These are phyloP conservation scores for Silene coronaria DNA, from an alignment of 179 eudicot species.

Conservation along the genomic window DNA sequence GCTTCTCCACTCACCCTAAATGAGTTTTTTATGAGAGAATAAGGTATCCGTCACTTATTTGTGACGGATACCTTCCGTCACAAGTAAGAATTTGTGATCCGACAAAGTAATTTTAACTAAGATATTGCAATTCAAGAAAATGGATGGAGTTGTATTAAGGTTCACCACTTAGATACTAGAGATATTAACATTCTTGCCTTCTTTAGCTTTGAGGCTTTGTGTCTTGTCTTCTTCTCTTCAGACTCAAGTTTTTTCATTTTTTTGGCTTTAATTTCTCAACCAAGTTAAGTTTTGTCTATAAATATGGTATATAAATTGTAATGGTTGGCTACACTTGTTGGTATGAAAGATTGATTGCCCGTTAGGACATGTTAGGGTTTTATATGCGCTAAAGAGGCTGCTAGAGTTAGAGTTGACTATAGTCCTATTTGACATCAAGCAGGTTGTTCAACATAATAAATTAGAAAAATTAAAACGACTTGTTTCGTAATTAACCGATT, in stretches of 20 bases:
- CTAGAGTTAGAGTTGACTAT: no score
- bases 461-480: no score
- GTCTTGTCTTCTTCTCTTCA: not conserved
- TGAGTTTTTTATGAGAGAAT: no score
- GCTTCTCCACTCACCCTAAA: no score
- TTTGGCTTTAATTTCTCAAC: not conserved
- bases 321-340: not conserved
- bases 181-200: not conserved
- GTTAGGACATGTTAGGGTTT: no score
- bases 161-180: slow-evolving; percentile 2
- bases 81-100: no score
- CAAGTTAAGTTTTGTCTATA: not conserved
- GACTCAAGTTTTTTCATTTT: not conserved
- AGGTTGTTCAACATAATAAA: no score
- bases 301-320: not conserved
- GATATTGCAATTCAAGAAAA: not conserved
- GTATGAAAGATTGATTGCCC: not conserved
- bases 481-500: no score
- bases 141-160: not conserved
- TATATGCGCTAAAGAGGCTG: no score
- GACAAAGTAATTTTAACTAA: not conserved
- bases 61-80: no score
- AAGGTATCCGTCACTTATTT: no score
- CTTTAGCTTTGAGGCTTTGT: not conserved
- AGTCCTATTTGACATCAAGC: no score